Evolutionary conservation across 176 grass and related monocot species (phyloP), one percentile per base, ranked within the genome.

Genomic region (Zizania latifolia): DNA sequence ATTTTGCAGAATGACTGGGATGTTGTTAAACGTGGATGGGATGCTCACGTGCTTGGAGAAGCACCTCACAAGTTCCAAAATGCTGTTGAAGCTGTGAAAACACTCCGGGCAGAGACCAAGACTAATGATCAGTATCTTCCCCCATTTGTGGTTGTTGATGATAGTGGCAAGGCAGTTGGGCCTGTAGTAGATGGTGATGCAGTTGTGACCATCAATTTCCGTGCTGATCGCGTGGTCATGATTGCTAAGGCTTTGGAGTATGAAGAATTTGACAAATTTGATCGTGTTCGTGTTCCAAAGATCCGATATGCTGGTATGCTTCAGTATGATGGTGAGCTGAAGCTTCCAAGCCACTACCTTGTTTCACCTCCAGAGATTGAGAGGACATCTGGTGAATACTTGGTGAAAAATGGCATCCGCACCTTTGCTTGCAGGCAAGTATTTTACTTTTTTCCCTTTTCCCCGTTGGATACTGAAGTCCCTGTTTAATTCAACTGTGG

Each of bases 381-480:
- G 37, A 89, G 95, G 76, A 99, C 95, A 80, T 99, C 95, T 30
- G 95, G 95, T 58, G 95, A 99, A 86, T 99, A 99, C 86, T 94
- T 99, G 82, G 95, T 92, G n/a, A 84, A 99, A 65, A 99, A 94
- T 92, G 91, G 95, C 36, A 12, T 99, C 39, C 91, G 85, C 34
- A 99, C 95, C 26, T 99, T 99, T 82, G 95, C 95, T 88, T 99
- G 95, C 95, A 99, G 95, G 95, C 88, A 99, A 80, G 88, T 70
- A 68, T 17, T 68, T 77, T n/a, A n/a, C n/a, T 4, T 23, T 56
- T 61, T 53, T 62, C 14, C 19, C 40, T 15, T 45, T 22, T 68
- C 53, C 60, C 36, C 16, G 24, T 79, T 79, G 19, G n/a, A 53
- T 22, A 10, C 6, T 19, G 38, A 34, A 69, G 38, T 30, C 2